These are phyloP conservation scores for Botryotinia convoluta DNA, from an alignment of 2,329 filamentous ascomycete genomes.

Conservation along the genomic window DNA sequence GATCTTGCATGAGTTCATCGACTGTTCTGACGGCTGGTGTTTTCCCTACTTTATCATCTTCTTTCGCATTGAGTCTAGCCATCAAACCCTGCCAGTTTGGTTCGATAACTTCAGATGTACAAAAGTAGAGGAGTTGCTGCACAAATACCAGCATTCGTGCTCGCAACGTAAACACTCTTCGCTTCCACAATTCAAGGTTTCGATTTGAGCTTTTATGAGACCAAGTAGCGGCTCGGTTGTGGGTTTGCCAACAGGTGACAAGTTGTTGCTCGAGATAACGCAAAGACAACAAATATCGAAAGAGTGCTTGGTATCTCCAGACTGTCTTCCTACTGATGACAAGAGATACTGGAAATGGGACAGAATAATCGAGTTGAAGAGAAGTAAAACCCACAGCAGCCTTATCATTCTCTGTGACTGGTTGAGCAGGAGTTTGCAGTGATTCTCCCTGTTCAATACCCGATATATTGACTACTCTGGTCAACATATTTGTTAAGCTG, in stretches of 20 bases:
- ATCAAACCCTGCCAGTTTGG: conserved; percentile 96
- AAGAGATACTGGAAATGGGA: conserved; percentile 92
- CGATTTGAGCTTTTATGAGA: conserved; percentile 71
- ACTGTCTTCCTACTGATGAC: conserved; percentile 95
- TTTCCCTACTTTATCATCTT: conserved; percentile 43
- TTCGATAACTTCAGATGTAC: conserved; percentile 94
- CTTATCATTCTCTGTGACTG: conserved; percentile 73
- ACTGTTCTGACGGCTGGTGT: conserved; percentile 65
- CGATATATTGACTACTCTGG: conserved; percentile 94
- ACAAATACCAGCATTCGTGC: conserved; percentile 96
- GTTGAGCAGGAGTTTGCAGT: conserved; percentile 66
- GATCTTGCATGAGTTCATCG: conserved; percentile 97
- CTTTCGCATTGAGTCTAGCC: conserved; percentile 70
- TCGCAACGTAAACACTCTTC: conserved; percentile 84
- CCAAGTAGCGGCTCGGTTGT: conserved; percentile 80
- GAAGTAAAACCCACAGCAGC: conserved; percentile 89
- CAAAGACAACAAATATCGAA: conserved; percentile 87
- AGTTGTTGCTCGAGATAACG: conserved; percentile 87
- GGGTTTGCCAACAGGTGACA: conserved; percentile 84
- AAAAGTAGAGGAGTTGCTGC: conserved; percentile 95
- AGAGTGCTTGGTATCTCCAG: conserved; percentile 94
- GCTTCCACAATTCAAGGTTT: conserved; percentile 86
- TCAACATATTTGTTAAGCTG: conserved; percentile 87
- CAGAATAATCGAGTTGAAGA: conserved; percentile 87
- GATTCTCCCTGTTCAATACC: conserved; percentile 89